Percentiles rank a stretch among this genome's conserved stretches.
Evolutionary conservation across 2,329 filamentous ascomycete species (phyloP).

Genomic region (Penicillium expansum): DNA sequence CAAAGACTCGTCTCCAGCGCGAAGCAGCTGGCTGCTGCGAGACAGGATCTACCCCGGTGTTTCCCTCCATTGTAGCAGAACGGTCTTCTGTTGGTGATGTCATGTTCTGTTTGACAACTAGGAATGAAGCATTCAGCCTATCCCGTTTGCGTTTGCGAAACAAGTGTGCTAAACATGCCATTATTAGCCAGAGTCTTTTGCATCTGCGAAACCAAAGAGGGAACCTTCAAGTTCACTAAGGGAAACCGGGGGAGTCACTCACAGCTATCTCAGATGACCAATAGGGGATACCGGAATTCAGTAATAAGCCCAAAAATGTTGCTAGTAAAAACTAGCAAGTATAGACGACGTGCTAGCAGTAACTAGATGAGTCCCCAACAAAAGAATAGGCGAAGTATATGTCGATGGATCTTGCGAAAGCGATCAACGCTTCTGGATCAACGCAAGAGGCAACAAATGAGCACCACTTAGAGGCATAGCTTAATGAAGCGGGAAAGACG

Average conservation of each 20-base stretch:
- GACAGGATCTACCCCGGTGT: not conserved
- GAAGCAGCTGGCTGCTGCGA: not conserved
- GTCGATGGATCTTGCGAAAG: not conserved
- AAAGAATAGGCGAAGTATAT: not conserved
- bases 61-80: constrained; percentile 1
- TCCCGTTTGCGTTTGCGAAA: not conserved
- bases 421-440: constrained; percentile 19
- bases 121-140: not conserved
- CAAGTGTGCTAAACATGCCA: not conserved
- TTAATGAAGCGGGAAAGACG: not conserved
- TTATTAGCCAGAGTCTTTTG: not conserved
- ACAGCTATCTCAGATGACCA: not conserved
- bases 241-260: not conserved
- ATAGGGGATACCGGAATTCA: not conserved
- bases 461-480: constrained; percentile 11
- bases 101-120: constrained; percentile 2
- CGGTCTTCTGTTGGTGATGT: not conserved
- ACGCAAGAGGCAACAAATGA: constrained; percentile 11
- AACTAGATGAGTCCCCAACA: not conserved
- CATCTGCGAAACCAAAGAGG: not conserved
- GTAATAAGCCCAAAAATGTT: constrained; percentile 1
- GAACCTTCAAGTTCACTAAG: not conserved
- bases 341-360: not conserved
- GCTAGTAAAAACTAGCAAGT: not conserved
- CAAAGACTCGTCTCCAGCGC: constrained; percentile 24